Evolutionary conservation across 192 early-diverging fungal genomes (phyloP).

Genomic region (Podochytrium sp.): DNA sequence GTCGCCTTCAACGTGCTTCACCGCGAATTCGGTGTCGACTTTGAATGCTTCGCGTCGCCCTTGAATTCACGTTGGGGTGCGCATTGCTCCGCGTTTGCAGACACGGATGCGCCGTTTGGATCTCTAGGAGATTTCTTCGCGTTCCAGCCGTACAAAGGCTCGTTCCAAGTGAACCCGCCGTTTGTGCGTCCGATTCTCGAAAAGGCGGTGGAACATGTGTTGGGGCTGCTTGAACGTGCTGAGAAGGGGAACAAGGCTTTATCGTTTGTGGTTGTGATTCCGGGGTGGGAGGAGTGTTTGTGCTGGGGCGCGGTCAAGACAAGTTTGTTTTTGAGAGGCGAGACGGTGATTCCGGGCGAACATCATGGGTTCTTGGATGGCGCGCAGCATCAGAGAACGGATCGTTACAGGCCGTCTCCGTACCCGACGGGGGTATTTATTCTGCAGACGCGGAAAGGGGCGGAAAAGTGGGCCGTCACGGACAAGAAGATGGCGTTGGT

Average conservation of each 20-base stretch:
- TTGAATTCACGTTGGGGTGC: slow-evolving; percentile 17
- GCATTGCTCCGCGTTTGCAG: slow-evolving; percentile 12
- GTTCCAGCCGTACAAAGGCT: slow-evolving; percentile 17
- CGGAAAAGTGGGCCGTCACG: slow-evolving; percentile 2
- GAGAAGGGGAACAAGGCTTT: background rate
- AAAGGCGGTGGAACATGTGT: slow-evolving; percentile 7
- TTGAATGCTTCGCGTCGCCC: slow-evolving; percentile 22
- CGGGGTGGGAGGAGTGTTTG: slow-evolving; percentile 22
- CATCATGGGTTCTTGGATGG: slow-evolving; percentile 23
- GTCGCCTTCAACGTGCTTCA: slow-evolving; percentile 17
- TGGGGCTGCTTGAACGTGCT: slow-evolving; percentile 1
- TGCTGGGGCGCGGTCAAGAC: slow-evolving; percentile 10
- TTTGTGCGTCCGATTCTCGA: slow-evolving; percentile 25
- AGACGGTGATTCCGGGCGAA: slow-evolving; percentile 14
- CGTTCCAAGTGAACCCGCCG: slow-evolving; percentile 26
- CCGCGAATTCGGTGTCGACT: slow-evolving; percentile 29
- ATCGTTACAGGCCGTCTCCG: background rate
- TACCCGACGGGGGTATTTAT: slow-evolving; percentile 5
- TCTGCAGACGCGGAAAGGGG: background rate
- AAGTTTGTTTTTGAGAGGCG: background rate
- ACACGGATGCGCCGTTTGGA: slow-evolving; percentile 17
- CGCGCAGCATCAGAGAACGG: background rate
- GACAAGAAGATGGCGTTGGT: slow-evolving; percentile 1
- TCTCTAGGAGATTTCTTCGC: slow-evolving; percentile 18
- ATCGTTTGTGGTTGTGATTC: slow-evolving; percentile 17